Evolutionary conservation across 78 protist species (phyloP).

Genomic region (Dictyostelium purpureum): DNA sequence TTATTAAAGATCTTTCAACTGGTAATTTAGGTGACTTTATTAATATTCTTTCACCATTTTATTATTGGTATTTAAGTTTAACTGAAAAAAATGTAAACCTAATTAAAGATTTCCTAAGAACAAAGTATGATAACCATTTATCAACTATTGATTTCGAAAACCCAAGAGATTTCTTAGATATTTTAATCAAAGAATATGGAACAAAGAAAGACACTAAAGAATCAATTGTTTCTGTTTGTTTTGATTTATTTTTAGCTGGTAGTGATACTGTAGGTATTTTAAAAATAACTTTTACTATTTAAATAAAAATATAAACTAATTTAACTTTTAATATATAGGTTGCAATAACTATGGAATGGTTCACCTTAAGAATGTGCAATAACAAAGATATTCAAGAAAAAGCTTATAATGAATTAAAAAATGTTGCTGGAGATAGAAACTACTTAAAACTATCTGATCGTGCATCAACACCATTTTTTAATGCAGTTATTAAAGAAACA

Average conservation of each 20-base stretch:
- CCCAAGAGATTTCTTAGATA: slow-evolving; percentile 7
- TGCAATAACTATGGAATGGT: slow-evolving; percentile 4
- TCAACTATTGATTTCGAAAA: background rate
- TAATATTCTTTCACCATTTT: background rate
- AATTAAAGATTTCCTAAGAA: background rate
- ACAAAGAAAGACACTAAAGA: background rate
- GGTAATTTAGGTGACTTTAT: background rate
- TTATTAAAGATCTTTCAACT: background rate
- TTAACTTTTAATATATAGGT: no score
- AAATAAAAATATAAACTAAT: no score
- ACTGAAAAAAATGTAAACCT: background rate
- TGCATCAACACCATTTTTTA: background rate
- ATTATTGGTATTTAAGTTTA: background rate
- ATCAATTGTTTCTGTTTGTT: background rate
- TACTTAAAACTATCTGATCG: background rate
- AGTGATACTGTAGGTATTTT: no score
- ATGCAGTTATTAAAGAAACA: background rate
- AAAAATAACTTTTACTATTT: no score
- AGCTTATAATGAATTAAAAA: background rate
- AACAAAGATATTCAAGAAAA: slow-evolving; percentile 41
- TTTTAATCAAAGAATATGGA: background rate
- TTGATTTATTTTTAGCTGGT: background rate
- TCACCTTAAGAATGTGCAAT: background rate
- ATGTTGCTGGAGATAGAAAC: background rate
- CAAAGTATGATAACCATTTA: background rate